These are phyloP conservation scores for Sporothrix pallida DNA, from an alignment of 2,329 filamentous ascomycete species.

Conservation along the genomic window DNA sequence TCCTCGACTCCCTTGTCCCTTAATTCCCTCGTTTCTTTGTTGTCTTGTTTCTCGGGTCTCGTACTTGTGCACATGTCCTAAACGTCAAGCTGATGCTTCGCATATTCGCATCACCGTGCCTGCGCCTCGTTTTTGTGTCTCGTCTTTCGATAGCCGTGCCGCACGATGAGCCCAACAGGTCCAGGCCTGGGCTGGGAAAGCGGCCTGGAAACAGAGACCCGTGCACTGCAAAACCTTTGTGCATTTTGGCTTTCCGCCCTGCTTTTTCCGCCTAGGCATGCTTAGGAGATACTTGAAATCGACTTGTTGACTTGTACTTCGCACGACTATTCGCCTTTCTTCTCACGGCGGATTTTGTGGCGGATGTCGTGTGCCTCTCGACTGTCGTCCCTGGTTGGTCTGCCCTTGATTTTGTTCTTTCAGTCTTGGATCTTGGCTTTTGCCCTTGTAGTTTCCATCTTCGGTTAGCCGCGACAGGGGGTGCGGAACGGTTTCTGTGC, in stretches of 20 bases:
- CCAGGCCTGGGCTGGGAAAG: not conserved
- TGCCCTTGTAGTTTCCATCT: constrained; percentile 20
- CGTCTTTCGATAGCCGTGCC: constrained; percentile 22
- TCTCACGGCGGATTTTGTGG: too few species aligned
- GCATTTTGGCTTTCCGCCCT: not conserved
- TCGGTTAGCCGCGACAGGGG: constrained; percentile 29
- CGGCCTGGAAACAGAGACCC: not conserved
- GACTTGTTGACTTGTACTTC: not conserved
- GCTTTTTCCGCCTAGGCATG: not conserved
- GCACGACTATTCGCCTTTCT: not conserved
- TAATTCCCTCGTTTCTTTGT: not conserved
- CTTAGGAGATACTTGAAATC: too few species aligned
- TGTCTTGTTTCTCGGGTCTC: not conserved
- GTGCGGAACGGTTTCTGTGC: constrained; percentile 9
- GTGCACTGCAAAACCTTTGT: not conserved
- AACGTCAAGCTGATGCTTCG: not conserved
- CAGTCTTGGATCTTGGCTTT: not conserved
- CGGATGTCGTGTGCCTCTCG: not conserved
- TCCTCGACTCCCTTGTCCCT: not conserved
- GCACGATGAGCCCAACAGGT: not conserved
- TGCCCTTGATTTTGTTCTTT: constrained; percentile 1
- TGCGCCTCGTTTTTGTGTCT: constrained; percentile 20
- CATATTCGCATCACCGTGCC: not conserved
- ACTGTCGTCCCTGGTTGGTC: not conserved
- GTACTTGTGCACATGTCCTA: not conserved